These are phyloP conservation scores for Brettanomyces naardenensis DNA, from an alignment of 805 yeast genomes.

Conservation along the genomic window DNA sequence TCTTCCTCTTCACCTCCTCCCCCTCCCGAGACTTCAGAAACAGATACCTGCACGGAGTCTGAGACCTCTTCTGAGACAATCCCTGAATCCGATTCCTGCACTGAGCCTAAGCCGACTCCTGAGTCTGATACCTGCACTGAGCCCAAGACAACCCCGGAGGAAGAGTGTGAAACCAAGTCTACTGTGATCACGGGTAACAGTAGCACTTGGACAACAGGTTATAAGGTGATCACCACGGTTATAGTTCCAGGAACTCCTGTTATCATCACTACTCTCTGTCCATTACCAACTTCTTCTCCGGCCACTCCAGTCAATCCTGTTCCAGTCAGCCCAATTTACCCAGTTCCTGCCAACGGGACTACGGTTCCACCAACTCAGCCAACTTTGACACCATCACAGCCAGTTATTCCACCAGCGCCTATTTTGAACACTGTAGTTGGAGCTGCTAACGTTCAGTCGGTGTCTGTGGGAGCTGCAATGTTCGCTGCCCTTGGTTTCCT, in stretches of 20 bases:
- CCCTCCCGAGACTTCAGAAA: no score
- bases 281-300: conserved; percentile 2
- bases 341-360: no score
- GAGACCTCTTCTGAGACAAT: neutral
- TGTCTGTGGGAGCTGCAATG: no score
- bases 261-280: neutral
- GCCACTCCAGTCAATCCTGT: no score
- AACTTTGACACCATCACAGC: no score
- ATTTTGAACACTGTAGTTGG: no score
- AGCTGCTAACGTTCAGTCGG: no score
- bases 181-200: neutral
- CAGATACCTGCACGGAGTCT: neutral
- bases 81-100: neutral
- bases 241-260: neutral
- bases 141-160: neutral
- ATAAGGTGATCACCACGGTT: conserved; percentile 1
- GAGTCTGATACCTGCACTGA: neutral
- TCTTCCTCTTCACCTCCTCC: no score
- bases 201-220: conserved; percentile 1
- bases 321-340: no score
- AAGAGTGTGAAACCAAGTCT: conserved; percentile 5
- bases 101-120: neutral
- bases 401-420: no score
- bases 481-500: no score
- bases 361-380: no score